Evolutionary conservation across 805 yeast species (phyloP).

Genomic region (Wickerhamiella kurtzmanii): DNA sequence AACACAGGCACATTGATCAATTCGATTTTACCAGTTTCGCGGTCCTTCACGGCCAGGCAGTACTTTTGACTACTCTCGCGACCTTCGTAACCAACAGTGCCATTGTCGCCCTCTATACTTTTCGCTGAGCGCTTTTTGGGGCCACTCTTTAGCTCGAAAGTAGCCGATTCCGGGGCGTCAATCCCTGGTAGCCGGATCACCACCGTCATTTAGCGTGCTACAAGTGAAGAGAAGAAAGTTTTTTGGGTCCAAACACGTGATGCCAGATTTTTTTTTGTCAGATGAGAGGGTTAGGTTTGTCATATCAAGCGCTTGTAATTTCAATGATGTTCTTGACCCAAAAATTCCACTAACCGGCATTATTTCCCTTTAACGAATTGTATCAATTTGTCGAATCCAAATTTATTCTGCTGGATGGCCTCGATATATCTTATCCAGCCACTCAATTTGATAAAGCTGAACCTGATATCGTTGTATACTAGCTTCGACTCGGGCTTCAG

Average conservation of each 20-base stretch:
- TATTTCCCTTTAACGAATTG: too few relatives aligned
- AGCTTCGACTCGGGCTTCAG: too few relatives aligned
- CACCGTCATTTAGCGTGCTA: conserved; percentile 22
- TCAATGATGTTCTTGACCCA: too few relatives aligned
- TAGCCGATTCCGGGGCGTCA: conserved; percentile 41
- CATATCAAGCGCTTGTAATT: too few relatives aligned
- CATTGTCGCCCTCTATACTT: conserved; percentile 65
- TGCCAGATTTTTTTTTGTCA: not conserved
- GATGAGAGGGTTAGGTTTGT: not conserved
- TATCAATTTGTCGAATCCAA: too few relatives aligned
- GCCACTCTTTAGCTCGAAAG: conserved; percentile 41
- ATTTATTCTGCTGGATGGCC: too few relatives aligned
- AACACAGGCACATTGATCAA: conserved; percentile 52
- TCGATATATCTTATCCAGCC: too few relatives aligned
- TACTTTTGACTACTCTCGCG: conserved; percentile 34
- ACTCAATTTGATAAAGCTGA: too few relatives aligned
- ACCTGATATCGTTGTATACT: too few relatives aligned
- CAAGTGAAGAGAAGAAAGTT: not conserved
- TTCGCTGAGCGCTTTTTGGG: conserved; percentile 22
- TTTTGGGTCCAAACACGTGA: too few relatives aligned
- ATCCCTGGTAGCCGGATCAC: conserved; percentile 76
- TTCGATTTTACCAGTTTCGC: conserved; percentile 47
- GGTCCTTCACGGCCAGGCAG: conserved; percentile 67
- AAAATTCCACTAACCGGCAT: too few relatives aligned
- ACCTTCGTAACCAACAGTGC: conserved; percentile 62